Percentiles rank a stretch among this genome's conserved stretches.
Evolutionary conservation across 768 basidiomycete species (phyloP).

Genomic region (Suillus paluster): DNA sequence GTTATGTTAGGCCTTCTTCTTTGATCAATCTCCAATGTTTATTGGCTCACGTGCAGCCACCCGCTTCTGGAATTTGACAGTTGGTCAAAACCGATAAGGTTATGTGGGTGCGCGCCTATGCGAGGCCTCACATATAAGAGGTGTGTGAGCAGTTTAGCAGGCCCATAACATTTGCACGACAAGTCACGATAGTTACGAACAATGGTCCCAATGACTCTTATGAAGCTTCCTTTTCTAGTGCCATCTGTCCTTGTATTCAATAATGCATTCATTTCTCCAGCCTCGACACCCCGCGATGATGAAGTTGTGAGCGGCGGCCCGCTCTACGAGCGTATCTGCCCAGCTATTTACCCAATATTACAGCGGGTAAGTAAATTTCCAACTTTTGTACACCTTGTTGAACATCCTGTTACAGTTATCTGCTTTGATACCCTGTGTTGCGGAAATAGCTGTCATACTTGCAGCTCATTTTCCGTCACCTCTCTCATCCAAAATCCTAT

Average conservation of each 20-base stretch:
- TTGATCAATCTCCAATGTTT: background rate
- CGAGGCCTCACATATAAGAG: slow-evolving; percentile 1
- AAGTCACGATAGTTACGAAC: background rate
- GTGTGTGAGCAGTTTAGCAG: background rate
- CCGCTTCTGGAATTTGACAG: background rate
- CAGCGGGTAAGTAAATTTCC: slow-evolving; percentile 24
- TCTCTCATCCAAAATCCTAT: slow-evolving; percentile 25
- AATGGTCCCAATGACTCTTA: slow-evolving; percentile 19
- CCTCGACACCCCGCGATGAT: slow-evolving; percentile 20
- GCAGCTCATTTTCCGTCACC: slow-evolving; percentile 20
- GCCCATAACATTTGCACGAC: background rate
- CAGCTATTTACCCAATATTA: slow-evolving; percentile 21
- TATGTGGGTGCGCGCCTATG: background rate
- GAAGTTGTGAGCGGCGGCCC: slow-evolving; percentile 22
- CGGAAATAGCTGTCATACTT: slow-evolving; percentile 27
- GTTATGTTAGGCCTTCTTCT: background rate
- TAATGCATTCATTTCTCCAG: slow-evolving; percentile 27
- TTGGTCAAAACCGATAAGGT: background rate
- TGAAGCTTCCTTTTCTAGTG: slow-evolving; percentile 27
- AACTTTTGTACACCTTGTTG: slow-evolving; percentile 9
- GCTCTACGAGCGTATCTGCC: slow-evolving; percentile 29
- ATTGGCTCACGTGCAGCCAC: background rate
- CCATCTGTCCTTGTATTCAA: slow-evolving; percentile 34
- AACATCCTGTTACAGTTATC: slow-evolving; percentile 20
- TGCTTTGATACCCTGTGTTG: slow-evolving; percentile 33